Conservation (phyloP, 805 yeast genomes). For the Cyberlindnera subsufficiens region DNA sequence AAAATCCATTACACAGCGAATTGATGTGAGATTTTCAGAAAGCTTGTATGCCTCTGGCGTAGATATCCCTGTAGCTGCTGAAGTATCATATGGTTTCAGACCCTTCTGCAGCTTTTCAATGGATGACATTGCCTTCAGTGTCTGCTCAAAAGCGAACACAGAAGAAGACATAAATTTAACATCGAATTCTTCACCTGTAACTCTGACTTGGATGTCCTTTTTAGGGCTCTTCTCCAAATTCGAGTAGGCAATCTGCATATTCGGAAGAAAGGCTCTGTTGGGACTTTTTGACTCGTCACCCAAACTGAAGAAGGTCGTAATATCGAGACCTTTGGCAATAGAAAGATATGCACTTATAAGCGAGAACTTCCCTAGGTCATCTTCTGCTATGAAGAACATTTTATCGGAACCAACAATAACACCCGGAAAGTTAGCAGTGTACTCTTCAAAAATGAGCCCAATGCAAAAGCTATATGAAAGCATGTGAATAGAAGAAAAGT, state of each 20-base stretch:
- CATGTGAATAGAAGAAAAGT: slow-evolving; percentile 46
- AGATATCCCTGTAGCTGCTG: neutral
- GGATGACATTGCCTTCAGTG: slow-evolving; percentile 39
- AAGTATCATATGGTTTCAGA: neutral
- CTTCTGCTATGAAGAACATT: slow-evolving; percentile 59
- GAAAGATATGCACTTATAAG: slow-evolving; percentile 66
- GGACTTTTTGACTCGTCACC: slow-evolving; percentile 40
- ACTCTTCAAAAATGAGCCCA: slow-evolving; percentile 69
- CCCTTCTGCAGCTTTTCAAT: slow-evolving; percentile 31
- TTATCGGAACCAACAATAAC: slow-evolving; percentile 73
- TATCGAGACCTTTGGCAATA: slow-evolving; percentile 55
- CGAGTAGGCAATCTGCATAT: slow-evolving; percentile 52
- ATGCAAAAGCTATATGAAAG: slow-evolving; percentile 61
- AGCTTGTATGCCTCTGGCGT: slow-evolving; percentile 13
- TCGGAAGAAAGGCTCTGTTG: slow-evolving; percentile 65
- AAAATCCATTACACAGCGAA: slow-evolving; percentile 50
- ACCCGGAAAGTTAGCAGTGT: slow-evolving; percentile 49
- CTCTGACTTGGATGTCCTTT: slow-evolving; percentile 39
- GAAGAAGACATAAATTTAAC: slow-evolving; percentile 56
- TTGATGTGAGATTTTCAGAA: slow-evolving; percentile 26
- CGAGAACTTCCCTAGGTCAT: slow-evolving; percentile 59
- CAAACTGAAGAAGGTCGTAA: slow-evolving; percentile 42
- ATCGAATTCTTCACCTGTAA: slow-evolving; percentile 67
- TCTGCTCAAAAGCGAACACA: slow-evolving; percentile 46
- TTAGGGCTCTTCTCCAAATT: slow-evolving; percentile 21